Percentiles rank a stretch among this genome's conserved stretches.
Evolutionary conservation across 169 alveolate genomes (phyloP).

Genomic region (Eimeria maxima): DNA sequence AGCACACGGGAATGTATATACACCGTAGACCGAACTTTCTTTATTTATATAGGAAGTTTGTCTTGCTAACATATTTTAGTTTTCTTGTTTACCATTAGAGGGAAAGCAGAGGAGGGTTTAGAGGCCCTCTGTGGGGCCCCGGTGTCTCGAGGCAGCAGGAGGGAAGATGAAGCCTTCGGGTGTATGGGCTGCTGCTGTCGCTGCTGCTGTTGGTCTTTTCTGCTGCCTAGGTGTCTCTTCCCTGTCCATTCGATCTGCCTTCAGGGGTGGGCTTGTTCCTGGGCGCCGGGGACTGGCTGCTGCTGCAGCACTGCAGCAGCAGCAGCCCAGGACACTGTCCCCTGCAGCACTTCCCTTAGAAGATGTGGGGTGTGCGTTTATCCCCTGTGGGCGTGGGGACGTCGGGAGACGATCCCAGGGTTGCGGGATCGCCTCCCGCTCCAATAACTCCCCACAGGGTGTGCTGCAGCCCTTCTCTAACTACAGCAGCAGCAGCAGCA

Average conservation of each 20-base stretch:
- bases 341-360: not conserved
- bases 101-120: not conserved
- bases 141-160: not conserved
- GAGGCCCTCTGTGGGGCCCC: slow-evolving; percentile 51
- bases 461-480: not conserved
- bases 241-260: not conserved
- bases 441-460: not conserved
- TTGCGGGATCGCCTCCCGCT: not conserved
- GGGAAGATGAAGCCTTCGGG: not conserved
- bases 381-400: not conserved
- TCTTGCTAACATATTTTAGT: not conserved
- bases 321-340: not conserved
- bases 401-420: slow-evolving; percentile 45
- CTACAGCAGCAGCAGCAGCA: slow-evolving; percentile 24
- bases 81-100: not conserved
- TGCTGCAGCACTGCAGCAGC: slow-evolving; percentile 9
- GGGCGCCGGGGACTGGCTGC: not conserved
- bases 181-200: not conserved
- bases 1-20: not conserved
- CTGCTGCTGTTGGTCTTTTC: not conserved
- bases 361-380: not conserved
- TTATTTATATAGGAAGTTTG: not conserved
- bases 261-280: not conserved
- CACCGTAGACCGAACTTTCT: not conserved
- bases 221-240: slow-evolving; percentile 15